Evolutionary conservation across 441 rosid genomes (phyloP).

Genomic region (Brassica hybrid): DNA sequence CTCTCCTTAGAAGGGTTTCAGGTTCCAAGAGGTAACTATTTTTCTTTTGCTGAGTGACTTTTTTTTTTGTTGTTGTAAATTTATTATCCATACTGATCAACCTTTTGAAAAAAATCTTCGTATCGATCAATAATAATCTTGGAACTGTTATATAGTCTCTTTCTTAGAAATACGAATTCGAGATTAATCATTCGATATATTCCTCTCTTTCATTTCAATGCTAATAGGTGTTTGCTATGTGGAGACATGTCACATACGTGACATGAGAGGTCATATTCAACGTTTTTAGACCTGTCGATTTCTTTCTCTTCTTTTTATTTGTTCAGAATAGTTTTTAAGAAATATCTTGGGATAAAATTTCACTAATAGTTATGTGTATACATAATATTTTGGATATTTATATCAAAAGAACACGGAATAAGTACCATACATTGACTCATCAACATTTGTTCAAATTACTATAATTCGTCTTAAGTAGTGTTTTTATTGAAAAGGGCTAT

Average conservation of each 20-base stretch:
- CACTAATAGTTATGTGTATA: background rate
- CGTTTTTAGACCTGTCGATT: conserved; percentile 10
- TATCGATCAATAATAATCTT: background rate
- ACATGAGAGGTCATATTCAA: conserved; percentile 30
- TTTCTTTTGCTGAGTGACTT: background rate
- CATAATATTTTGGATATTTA: conserved; percentile 4
- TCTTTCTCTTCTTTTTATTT: background rate
- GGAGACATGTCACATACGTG: conserved; percentile 27
- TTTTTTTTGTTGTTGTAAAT: background rate
- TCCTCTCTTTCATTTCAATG: conserved; percentile 8
- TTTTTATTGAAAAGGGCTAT: too few species aligned
- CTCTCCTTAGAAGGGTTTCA: conserved; percentile 75
- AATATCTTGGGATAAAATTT: conserved; percentile 7
- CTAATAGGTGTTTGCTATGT: conserved; percentile 17
- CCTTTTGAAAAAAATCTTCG: background rate
- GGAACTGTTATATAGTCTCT: background rate
- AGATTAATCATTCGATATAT: conserved; percentile 28
- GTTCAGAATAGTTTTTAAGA: background rate
- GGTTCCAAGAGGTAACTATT: conserved; percentile 55
- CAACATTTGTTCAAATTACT: too few species aligned
- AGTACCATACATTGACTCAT: too few species aligned
- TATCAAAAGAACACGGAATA: too few species aligned
- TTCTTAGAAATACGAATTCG: background rate
- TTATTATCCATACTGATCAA: conserved; percentile 3
- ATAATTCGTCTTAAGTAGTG: too few species aligned